Evolutionary conservation across 2,329 filamentous ascomycete genomes (phyloP).

Genomic region (Zymoseptoria brevis): DNA sequence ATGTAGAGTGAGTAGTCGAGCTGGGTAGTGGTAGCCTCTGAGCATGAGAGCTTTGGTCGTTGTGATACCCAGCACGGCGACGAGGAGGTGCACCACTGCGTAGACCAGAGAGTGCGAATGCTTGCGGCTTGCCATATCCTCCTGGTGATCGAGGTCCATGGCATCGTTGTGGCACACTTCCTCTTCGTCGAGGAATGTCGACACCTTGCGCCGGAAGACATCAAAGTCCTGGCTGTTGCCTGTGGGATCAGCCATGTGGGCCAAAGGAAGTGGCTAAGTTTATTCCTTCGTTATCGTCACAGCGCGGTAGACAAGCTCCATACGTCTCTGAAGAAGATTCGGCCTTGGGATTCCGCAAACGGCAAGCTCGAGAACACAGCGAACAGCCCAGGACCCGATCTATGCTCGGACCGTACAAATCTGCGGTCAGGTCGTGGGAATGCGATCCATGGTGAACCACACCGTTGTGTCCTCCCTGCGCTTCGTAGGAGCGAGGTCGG

Average conservation of each 20-base stretch:
- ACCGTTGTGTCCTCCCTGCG: not conserved
- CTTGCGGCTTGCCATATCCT: not conserved
- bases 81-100: not conserved
- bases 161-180: not conserved
- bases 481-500: not conserved
- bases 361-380: not conserved
- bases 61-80: not conserved
- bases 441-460: not conserved
- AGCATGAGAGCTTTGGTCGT: not conserved
- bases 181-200: not conserved
- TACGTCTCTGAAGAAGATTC: too few relatives aligned
- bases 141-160: not conserved
- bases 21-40: not conserved
- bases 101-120: not conserved
- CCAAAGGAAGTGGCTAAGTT: not conserved
- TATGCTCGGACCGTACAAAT: not conserved
- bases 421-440: not conserved
- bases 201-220: not conserved
- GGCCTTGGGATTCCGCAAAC: not conserved
- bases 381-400: not conserved
- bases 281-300: not conserved
- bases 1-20: not conserved
- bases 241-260: not conserved
- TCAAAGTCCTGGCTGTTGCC: not conserved
- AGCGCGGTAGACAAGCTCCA: not conserved